A percentile compares a stretch with the other conserved stretches of the same genome.
Conservation (phyloP, 2,329 filamentous ascomycete species). For the Chaetothyriales sp. region DNA sequence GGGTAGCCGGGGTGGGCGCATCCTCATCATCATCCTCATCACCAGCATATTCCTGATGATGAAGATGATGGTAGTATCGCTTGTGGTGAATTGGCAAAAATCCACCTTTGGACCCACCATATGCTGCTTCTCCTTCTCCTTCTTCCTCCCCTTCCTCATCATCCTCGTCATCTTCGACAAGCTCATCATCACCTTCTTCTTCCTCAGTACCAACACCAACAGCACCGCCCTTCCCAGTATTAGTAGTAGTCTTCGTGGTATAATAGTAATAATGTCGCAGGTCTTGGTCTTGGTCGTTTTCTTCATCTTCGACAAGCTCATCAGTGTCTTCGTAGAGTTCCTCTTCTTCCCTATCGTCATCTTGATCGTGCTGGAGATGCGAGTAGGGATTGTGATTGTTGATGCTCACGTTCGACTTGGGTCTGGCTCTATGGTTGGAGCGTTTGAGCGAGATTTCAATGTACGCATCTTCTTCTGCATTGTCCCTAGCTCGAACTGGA, state of each 20-base stretch:
- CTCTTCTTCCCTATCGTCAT: constrained; percentile 3
- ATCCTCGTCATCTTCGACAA: neutral
- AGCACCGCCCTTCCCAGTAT: neutral
- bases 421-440: neutral
- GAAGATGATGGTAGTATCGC: neutral
- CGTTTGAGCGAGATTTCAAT: neutral
- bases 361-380: constrained; percentile 1
- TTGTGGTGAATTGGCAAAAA: neutral
- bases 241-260: neutral
- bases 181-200: neutral
- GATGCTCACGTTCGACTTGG: constrained; percentile 4
- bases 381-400: too few relatives aligned
- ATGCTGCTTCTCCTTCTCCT: constrained; percentile 1
- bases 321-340: constrained; percentile 2
- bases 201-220: neutral
- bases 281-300: constrained; percentile 1
- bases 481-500: neutral
- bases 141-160: constrained; percentile 1
- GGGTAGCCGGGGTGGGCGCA: constrained; percentile 8
- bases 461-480: constrained; percentile 2
- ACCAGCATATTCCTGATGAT: constrained; percentile 1
- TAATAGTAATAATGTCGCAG: neutral
- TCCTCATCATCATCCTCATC: constrained; percentile 1
- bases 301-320: neutral
- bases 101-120: neutral